These are phyloP conservation scores for Suillus alpinus DNA, from an alignment of 768 basidiomycete species.

Conservation along the genomic window DNA sequence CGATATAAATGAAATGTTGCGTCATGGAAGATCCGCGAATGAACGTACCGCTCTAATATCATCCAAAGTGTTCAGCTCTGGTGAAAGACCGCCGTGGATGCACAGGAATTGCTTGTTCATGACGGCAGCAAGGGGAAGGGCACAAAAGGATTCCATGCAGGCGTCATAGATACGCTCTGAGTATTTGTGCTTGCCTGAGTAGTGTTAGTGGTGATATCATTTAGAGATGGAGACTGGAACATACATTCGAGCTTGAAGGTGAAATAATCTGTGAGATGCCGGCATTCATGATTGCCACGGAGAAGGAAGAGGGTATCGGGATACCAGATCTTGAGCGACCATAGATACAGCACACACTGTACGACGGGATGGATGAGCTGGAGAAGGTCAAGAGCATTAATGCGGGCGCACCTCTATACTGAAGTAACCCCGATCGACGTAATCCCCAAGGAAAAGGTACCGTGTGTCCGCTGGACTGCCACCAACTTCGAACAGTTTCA, in stretches of 20 bases:
- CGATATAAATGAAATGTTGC: background rate
- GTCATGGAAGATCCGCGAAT: background rate
- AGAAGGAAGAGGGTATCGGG: constrained; percentile 95
- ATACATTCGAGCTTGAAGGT: constrained; percentile 98
- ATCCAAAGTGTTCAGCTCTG: constrained; percentile 92
- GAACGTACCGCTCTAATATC: constrained; percentile 80
- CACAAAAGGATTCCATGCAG: constrained; percentile 97
- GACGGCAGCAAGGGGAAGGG: constrained; percentile 90
- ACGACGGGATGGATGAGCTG: constrained; percentile 12
- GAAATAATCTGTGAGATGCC: constrained; percentile 97
- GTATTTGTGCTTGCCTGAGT: constrained; percentile 95
- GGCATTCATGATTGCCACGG: constrained; percentile 98
- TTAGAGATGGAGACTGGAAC: constrained; percentile 26
- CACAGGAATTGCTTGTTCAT: constrained; percentile 99
- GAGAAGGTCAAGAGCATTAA: background rate
- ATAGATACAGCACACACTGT: constrained; percentile 95
- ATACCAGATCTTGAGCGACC: constrained; percentile 99
- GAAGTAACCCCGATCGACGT: constrained; percentile 92
- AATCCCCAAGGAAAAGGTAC: constrained; percentile 91
- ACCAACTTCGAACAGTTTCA: constrained; percentile 94
- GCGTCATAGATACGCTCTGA: constrained; percentile 95
- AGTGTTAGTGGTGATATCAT: constrained; percentile 7
- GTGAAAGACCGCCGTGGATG: constrained; percentile 95
- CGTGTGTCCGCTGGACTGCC: constrained; percentile 92
- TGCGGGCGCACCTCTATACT: constrained; percentile 71